Percentiles rank a stretch among this genome's conserved stretches.
Evolutionary conservation across 306 rosid genomes (phyloP).

Genomic region (Trichosanthes cucumerina): DNA sequence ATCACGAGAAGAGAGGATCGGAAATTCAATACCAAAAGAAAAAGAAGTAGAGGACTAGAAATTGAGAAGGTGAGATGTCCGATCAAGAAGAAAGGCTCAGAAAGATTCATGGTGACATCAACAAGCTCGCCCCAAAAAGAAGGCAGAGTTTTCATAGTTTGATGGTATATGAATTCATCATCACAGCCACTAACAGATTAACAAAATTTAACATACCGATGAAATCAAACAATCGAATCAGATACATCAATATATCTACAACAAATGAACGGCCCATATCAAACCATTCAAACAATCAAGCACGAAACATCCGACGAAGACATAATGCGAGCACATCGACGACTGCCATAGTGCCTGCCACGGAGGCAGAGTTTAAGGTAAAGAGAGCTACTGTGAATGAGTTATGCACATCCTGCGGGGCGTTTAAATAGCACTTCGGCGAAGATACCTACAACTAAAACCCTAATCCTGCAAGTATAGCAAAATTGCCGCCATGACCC

Average conservation of each 20-base stretch:
- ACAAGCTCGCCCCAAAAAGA: slow-evolving; percentile 26
- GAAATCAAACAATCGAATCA: background rate
- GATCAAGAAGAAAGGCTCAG: slow-evolving; percentile 41
- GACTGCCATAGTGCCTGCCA: no score
- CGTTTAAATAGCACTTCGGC: slow-evolving; percentile 1
- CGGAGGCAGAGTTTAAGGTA: no score
- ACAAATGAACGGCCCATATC: background rate
- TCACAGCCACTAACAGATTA: slow-evolving; percentile 32
- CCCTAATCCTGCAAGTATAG: background rate
- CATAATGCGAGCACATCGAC: background rate
- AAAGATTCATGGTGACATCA: slow-evolving; percentile 38
- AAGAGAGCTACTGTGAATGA: background rate
- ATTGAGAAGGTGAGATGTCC: background rate
- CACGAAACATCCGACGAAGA: background rate
- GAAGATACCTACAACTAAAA: background rate
- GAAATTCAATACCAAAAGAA: background rate
- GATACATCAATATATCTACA: background rate
- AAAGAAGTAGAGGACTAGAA: background rate
- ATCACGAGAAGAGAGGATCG: background rate
- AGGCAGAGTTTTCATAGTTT: slow-evolving; percentile 69
- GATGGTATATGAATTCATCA: slow-evolving; percentile 59
- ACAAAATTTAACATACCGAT: background rate
- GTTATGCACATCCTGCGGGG: background rate
- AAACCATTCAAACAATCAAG: background rate
- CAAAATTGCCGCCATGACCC: background rate